phyloP scores from a whole-genome alignment of 768 basidiomycete genomes.

The Pleurotus eryngii region DNA sequence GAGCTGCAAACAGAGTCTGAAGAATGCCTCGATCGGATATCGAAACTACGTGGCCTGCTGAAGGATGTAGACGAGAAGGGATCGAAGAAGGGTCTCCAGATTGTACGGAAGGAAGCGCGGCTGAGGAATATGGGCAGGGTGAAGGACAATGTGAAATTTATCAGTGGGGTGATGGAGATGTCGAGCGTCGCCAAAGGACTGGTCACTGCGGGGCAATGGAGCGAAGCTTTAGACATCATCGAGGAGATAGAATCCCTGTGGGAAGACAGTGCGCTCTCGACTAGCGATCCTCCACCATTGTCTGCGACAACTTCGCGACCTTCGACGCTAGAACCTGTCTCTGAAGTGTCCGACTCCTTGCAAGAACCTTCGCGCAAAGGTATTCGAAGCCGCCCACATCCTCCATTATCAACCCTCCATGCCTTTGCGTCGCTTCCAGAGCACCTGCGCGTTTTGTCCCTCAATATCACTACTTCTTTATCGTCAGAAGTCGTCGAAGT shows the following conservation, averaged over 20 bases:
- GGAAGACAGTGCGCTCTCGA: constrained; percentile 22
- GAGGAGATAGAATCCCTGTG: constrained; percentile 65
- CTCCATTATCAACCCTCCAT: constrained; percentile 65
- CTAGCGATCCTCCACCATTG: neutral
- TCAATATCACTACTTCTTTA: constrained; percentile 74
- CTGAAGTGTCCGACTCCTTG: constrained; percentile 12
- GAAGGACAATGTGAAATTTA: constrained; percentile 56
- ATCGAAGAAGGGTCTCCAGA: constrained; percentile 75
- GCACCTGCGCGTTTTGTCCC: constrained; percentile 66
- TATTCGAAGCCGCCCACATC: constrained; percentile 19
- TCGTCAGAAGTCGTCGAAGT: constrained; percentile 75
- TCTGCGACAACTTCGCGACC: constrained; percentile 5
- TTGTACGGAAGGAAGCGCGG: constrained; percentile 63
- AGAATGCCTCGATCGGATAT: constrained; percentile 74
- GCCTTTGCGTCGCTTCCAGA: constrained; percentile 76
- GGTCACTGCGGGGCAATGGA: constrained; percentile 86
- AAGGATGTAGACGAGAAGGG: constrained; percentile 72
- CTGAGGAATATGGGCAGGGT: constrained; percentile 60
- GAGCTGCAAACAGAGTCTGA: constrained; percentile 88
- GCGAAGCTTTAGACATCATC: constrained; percentile 74
- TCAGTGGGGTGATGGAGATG: constrained; percentile 77
- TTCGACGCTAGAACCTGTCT: constrained; percentile 12
- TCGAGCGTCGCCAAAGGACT: constrained; percentile 65
- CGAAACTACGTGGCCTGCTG: constrained; percentile 66
- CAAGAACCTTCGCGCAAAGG: constrained; percentile 15